These are phyloP conservation scores for Aspergillus steynii DNA, from an alignment of 495 filamentous ascomycete species.

Conservation along the genomic window DNA sequence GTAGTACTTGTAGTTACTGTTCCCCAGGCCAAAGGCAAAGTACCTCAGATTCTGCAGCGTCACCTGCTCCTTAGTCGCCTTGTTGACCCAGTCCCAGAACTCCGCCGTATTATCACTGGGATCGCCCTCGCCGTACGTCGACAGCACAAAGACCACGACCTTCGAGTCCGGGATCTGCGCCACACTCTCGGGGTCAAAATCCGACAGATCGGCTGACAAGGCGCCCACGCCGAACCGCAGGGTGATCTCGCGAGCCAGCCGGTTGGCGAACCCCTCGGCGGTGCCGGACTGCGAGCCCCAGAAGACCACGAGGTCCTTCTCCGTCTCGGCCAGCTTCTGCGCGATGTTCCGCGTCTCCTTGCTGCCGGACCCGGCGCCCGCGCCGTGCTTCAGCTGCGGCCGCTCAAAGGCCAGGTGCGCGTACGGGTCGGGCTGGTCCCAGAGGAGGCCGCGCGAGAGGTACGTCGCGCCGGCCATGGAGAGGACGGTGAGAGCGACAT, in stretches of 20 bases:
- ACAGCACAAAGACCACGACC: constrained; percentile 51
- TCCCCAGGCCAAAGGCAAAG: constrained; percentile 48
- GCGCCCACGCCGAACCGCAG: constrained; percentile 42
- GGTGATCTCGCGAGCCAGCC: constrained; percentile 46
- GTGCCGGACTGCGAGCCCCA: constrained; percentile 60
- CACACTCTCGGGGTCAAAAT: constrained; percentile 49
- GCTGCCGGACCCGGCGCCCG: constrained; percentile 9
- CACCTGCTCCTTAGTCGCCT: constrained; percentile 22
- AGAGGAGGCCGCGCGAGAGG: constrained; percentile 35
- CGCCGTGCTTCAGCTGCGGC: constrained; percentile 36
- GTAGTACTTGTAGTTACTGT: constrained; percentile 55
- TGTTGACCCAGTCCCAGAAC: constrained; percentile 47
- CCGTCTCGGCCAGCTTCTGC: constrained; percentile 32
- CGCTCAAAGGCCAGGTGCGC: constrained; percentile 30
- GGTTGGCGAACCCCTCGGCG: constrained; percentile 49
- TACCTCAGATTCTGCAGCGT: constrained; percentile 41
- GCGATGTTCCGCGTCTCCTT: constrained; percentile 41
- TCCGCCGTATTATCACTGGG: constrained; percentile 52
- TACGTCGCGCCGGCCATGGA: constrained; percentile 27
- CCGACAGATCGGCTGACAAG: constrained; percentile 49
- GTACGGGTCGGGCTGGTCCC: constrained; percentile 38
- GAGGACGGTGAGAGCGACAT: constrained; percentile 31
- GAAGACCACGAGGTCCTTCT: constrained; percentile 48
- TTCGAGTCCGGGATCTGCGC: constrained; percentile 38
- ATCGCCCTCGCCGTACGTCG: constrained; percentile 58